These are phyloP conservation scores for Henckelia pumila DNA, from an alignment of 257 asterid genomes.

Conservation along the genomic window DNA sequence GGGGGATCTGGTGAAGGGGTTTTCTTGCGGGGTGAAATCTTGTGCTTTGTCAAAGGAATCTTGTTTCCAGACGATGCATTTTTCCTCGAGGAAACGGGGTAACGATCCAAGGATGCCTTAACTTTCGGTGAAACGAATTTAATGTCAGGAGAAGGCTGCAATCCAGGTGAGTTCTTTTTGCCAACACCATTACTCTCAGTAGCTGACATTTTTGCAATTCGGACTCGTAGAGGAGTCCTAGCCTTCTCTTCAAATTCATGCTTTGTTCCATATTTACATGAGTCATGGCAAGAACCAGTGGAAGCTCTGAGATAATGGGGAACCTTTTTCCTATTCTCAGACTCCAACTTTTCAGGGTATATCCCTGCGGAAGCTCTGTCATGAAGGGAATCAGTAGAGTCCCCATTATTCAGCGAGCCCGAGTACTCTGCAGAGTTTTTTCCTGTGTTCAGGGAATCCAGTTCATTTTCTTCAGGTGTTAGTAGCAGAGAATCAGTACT, in stretches of 20 bases:
- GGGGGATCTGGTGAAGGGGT: constrained; percentile 30
- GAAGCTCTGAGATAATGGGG: constrained; percentile 77
- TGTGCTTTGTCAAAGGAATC: constrained; percentile 16
- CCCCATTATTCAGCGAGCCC: constrained; percentile 22
- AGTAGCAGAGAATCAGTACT: constrained; percentile 23
- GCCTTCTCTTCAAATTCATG: constrained; percentile 32
- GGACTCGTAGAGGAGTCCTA: constrained; percentile 26
- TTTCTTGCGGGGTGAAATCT: constrained; percentile 22
- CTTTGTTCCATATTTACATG: constrained; percentile 66
- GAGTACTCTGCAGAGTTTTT: constrained; percentile 25
- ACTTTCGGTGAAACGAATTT: constrained; percentile 5
- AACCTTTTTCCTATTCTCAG: constrained; percentile 24
- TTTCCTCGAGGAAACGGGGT: constrained; percentile 11
- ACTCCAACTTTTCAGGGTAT: constrained; percentile 27
- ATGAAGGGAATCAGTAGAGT: constrained; percentile 19
- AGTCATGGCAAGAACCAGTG: constrained; percentile 85
- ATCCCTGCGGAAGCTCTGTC: constrained; percentile 35
- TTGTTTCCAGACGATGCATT: constrained; percentile 19
- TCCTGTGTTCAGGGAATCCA: constrained; percentile 24
- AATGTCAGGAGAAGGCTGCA: constrained; percentile 8
- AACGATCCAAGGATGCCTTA: neutral
- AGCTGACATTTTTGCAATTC: neutral
- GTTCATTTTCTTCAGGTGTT: constrained; percentile 28
- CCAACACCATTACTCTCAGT: neutral
- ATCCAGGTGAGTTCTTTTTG: neutral